Conservation (phyloP, 768 basidiomycete genomes). For the Termitomyces sp. region DNA sequence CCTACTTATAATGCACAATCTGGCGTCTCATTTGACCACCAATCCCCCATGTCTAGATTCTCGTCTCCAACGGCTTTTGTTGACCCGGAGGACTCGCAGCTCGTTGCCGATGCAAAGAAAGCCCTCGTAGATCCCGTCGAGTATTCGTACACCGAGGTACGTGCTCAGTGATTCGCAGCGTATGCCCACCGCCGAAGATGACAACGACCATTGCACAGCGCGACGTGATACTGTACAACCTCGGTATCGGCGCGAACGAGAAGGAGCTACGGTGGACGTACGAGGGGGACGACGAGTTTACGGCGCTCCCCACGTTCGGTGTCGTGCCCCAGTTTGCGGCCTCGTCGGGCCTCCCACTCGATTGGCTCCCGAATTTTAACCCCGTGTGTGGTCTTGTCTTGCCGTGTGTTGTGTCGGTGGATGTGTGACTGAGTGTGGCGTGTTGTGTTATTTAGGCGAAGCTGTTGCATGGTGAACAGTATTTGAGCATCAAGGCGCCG, state of each 20-base stretch:
- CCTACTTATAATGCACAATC: too few species aligned
- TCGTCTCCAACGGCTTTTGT: slow-evolving; percentile 44
- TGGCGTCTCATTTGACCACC: too few species aligned
- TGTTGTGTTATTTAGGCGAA: slow-evolving; percentile 56
- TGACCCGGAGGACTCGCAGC: slow-evolving; percentile 76
- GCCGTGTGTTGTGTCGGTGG: not conserved
- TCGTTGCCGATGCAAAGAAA: slow-evolving; percentile 81
- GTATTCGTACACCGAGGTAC: slow-evolving; percentile 71
- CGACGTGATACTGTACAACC: slow-evolving; percentile 91
- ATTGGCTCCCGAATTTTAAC: slow-evolving; percentile 94
- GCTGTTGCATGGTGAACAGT: slow-evolving; percentile 97
- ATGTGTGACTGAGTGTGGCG: not conserved
- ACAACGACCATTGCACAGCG: slow-evolving; percentile 29
- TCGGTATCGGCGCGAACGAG: slow-evolving; percentile 91
- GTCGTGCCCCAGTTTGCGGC: slow-evolving; percentile 89
- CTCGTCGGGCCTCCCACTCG: slow-evolving; percentile 59
- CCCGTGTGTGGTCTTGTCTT: slow-evolving; percentile 50
- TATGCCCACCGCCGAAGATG: not conserved
- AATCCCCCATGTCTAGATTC: slow-evolving; percentile 28
- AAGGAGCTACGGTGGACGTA: slow-evolving; percentile 89
- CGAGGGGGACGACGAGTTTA: slow-evolving; percentile 84
- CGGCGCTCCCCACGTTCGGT: slow-evolving; percentile 88
- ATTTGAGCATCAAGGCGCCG: slow-evolving; percentile 76
- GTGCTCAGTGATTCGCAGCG: not conserved
- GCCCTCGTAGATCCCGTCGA: slow-evolving; percentile 43